Conservation (phyloP, 75 land plant species). For the Picea sitchensis region DNA sequence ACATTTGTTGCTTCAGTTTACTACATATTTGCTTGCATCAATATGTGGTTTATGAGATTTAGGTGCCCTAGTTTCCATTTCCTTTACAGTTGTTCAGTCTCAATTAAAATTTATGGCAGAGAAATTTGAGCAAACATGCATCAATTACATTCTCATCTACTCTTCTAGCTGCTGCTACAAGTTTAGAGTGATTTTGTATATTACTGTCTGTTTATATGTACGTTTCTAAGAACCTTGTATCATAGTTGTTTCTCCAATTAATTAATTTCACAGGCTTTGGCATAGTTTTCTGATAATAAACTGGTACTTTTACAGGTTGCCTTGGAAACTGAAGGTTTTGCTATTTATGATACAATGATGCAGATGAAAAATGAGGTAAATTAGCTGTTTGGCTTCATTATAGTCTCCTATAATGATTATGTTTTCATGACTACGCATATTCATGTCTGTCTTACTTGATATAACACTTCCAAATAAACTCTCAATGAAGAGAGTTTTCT, state of each 20-base stretch:
- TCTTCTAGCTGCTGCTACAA: too few species aligned
- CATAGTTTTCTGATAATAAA: conserved; percentile 8
- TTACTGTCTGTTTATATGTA: too few species aligned
- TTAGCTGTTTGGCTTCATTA: neutral
- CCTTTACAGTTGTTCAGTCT: too few species aligned
- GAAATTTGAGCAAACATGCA: too few species aligned
- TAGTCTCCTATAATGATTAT: neutral
- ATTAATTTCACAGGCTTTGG: conserved; percentile 4
- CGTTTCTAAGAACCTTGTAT: neutral
- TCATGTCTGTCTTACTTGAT: neutral
- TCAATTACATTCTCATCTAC: too few species aligned
- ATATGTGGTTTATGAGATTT: too few species aligned
- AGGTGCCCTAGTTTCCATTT: too few species aligned
- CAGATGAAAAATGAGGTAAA: conserved; percentile 75
- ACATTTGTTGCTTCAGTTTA: too few species aligned
- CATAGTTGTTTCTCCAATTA: neutral
- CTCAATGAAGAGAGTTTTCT: too few species aligned
- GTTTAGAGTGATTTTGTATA: too few species aligned
- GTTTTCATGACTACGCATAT: neutral
- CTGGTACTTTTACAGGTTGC: conserved; percentile 60
- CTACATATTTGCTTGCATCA: too few species aligned
- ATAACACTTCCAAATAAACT: neutral
- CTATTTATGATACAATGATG: conserved; percentile 95
- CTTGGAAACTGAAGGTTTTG: conserved; percentile 92
- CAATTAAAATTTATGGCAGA: too few species aligned